phyloP scores from a whole-genome alignment of 2,329 filamentous ascomycete genomes.

The Fusarium anthophilum region DNA sequence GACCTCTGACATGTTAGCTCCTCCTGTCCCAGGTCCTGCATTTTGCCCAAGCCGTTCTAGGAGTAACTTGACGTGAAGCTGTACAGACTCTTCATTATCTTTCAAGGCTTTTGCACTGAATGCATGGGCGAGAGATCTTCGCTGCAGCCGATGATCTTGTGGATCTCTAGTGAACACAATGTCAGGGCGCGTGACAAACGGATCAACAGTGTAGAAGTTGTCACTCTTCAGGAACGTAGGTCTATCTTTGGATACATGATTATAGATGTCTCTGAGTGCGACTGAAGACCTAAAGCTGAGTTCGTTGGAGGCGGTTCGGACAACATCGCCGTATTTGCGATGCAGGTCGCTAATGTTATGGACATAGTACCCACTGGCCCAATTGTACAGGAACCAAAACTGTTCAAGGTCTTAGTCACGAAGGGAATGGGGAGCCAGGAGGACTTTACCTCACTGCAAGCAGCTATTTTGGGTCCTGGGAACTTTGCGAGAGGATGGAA shows the following conservation, averaged over 20 bases:
- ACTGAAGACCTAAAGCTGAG: slow-evolving; percentile 14
- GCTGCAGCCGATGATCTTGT: slow-evolving; percentile 8
- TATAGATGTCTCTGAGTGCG: slow-evolving; percentile 34
- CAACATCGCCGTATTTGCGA: slow-evolving; percentile 30
- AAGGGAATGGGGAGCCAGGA: fast-evolving
- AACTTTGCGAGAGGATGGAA: slow-evolving; percentile 36
- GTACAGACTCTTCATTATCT: slow-evolving; percentile 9
- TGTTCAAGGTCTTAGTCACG: neutral
- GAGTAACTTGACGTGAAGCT: neutral
- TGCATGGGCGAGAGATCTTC: slow-evolving; percentile 13
- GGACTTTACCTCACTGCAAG: slow-evolving; percentile 20
- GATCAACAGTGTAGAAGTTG: slow-evolving; percentile 3
- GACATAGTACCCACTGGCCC: neutral
- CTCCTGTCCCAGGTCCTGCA: neutral
- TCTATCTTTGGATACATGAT: slow-evolving; percentile 10
- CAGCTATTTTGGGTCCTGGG: slow-evolving; percentile 34
- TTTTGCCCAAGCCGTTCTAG: neutral
- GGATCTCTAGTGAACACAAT: slow-evolving; percentile 11
- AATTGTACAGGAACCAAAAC: neutral
- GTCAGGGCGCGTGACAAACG: neutral
- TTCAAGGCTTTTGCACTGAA: slow-evolving; percentile 19
- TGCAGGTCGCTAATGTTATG: neutral
- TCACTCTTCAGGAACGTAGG: slow-evolving; percentile 13
- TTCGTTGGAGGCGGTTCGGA: slow-evolving; percentile 29
- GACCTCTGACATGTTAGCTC: slow-evolving; percentile 1